Conservation (phyloP, 2,329 filamentous ascomycete genomes). For the Sodiomyces alkalinus region DNA sequence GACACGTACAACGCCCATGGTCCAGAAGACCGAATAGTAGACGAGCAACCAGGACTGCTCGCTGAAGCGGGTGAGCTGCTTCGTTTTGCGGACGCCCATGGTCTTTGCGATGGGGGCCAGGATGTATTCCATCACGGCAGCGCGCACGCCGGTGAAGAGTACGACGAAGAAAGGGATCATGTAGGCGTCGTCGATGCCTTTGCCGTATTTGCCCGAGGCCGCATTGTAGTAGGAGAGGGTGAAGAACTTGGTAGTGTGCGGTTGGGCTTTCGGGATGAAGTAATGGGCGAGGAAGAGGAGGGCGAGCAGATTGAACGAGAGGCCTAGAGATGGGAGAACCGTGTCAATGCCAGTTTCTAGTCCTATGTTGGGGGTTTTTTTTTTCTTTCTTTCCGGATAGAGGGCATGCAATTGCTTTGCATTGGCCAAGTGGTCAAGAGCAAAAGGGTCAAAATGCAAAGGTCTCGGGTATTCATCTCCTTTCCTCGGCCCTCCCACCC, state of each 20-base stretch:
- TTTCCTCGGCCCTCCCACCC: no score
- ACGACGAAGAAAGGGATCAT: constrained; percentile 67
- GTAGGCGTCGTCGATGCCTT: constrained; percentile 66
- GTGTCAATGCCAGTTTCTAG: no score
- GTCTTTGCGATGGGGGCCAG: constrained; percentile 61
- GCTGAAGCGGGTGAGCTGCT: constrained; percentile 69
- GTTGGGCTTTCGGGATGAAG: constrained; percentile 65
- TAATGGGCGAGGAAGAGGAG: constrained; percentile 71
- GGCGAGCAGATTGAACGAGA: constrained; percentile 73
- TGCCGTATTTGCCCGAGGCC: constrained; percentile 51
- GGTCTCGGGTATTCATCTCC: no score
- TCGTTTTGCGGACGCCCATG: constrained; percentile 59
- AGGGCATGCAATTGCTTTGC: no score
- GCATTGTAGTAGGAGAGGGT: constrained; percentile 70
- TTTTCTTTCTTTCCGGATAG: no score
- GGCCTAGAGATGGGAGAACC: constrained; percentile 34
- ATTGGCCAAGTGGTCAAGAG: no score
- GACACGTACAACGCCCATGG: constrained; percentile 59
- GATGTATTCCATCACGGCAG: constrained; percentile 73
- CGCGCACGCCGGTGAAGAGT: constrained; percentile 75
- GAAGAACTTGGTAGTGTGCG: constrained; percentile 78
- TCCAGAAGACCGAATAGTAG: constrained; percentile 74
- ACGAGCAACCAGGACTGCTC: constrained; percentile 87
- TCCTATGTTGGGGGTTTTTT: no score
- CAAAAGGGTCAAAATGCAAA: no score